These are phyloP conservation scores for Raffaelea albimanens DNA, from an alignment of 2,329 filamentous ascomycete species.

Conservation along the genomic window DNA sequence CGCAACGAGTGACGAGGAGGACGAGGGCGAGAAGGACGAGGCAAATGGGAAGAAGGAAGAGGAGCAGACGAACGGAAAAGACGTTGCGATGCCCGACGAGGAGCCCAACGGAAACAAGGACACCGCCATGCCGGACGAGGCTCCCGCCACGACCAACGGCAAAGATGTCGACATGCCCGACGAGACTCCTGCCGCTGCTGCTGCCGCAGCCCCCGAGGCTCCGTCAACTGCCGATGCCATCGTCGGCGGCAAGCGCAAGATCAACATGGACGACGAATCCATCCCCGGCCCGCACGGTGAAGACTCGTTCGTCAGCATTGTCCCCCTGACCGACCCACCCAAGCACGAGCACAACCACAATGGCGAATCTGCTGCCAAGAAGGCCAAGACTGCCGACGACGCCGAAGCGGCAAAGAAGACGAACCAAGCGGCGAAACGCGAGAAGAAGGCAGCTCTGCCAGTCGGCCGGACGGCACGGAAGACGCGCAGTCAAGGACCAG, in stretches of 20 bases:
- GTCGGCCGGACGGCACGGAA: constrained; percentile 27
- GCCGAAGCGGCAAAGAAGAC: constrained; percentile 14
- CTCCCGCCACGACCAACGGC: constrained; percentile 1
- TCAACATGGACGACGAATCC: constrained; percentile 5
- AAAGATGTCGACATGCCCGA: background rate
- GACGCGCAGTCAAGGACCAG: constrained; percentile 28
- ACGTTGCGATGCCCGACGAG: too few species aligned
- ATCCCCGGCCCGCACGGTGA: too few species aligned
- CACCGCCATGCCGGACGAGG: background rate
- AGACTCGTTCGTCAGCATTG: too few species aligned
- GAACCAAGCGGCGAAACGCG: constrained; percentile 12
- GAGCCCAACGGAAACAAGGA: too few species aligned
- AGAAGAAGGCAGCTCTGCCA: constrained; percentile 18
- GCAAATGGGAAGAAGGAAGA: too few species aligned
- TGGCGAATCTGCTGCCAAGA: constrained; percentile 10
- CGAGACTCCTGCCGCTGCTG: constrained; percentile 1
- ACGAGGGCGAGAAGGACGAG: background rate
- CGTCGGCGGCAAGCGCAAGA: constrained; percentile 17
- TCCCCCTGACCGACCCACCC: too few species aligned
- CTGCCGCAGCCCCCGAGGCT: background rate
- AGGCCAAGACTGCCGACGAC: constrained; percentile 9
- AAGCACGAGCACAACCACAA: too few species aligned
- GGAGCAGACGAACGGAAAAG: too few species aligned
- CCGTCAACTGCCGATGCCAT: background rate
- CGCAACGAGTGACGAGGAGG: background rate